Evolutionary conservation across 805 yeast species (phyloP).

Genomic region (Spencermartinsiella europaea): DNA sequence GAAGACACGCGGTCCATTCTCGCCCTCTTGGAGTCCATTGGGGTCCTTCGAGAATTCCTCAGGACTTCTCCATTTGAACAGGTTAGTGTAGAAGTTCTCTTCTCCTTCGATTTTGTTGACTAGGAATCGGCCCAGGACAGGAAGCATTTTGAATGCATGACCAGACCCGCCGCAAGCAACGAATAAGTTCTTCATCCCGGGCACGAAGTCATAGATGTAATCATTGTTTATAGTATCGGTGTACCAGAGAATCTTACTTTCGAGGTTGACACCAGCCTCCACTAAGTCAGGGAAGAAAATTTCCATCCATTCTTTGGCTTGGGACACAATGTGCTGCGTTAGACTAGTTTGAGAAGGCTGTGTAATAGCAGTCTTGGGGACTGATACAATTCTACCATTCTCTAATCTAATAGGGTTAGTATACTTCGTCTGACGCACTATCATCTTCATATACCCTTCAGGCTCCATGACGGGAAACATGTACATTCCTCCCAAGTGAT

Average conservation of each 20-base stretch:
- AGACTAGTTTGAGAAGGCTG: conserved; percentile 1
- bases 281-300: conserved; percentile 10
- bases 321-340: conserved; percentile 5
- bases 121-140: conserved; percentile 32
- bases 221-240: conserved; percentile 10
- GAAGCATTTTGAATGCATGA: conserved; percentile 36
- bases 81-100: too few species aligned
- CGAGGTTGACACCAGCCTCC: conserved; percentile 1
- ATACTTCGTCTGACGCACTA: conserved; percentile 5
- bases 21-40: conserved; percentile 3
- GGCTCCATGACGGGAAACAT: conserved; percentile 11
- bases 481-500: conserved; percentile 7
- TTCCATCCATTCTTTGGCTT: too few species aligned
- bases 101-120: conserved; percentile 8
- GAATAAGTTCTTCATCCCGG: conserved; percentile 23
- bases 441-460: conserved; percentile 8
- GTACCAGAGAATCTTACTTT: conserved; percentile 4
- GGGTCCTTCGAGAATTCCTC: conserved; percentile 5
- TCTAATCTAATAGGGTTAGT: conserved; percentile 6
- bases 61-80: conserved; percentile 4
- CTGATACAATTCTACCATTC: conserved; percentile 3
- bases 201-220: conserved; percentile 9
- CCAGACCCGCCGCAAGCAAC: conserved; percentile 38
- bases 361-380: conserved; percentile 7
- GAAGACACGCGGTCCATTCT: background rate